Base-by-base conservation (phyloP, 345 rosid genomes). In the Euphorbia tirucalli region DNA sequence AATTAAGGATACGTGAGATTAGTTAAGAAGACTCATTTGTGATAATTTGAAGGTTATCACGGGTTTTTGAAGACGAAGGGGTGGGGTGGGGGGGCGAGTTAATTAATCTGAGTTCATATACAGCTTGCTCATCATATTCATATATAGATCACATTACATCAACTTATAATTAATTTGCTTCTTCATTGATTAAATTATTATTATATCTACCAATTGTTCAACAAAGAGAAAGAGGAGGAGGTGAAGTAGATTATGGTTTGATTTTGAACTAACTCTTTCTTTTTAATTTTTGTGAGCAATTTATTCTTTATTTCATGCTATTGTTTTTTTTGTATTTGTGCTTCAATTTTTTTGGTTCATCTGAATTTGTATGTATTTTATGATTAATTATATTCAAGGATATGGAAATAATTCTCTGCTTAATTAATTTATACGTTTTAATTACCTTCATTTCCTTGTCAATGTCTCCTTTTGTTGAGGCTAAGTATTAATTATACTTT, bases 241-340 rank as follows among this genome's bases (percentile, higher is more conserved):
- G 14, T 52, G 49, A 24, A 43, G 68, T 1, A 19, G 18, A 63
- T 39, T 28, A 41, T 28, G 7, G 35, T 43, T 64, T 48, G 11
- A n/a, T 52, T 46, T 65, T 65, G 39, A 43, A 44, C 55, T 65
- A 65, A 66, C 27, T 35, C 37, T 68, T n/a, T 28, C 43, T 65
- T 22, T 69, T 61, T 69, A 61, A 54, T 48, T 44, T 59, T 59
- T 50, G 63, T 28, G 58, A 70, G 64, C 3, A 22, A 22, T 39
- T 65, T 57, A 73, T 70, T 78, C 65, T 78, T 82, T 75, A 13
- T 57, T 65, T 65, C 48, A 41, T 41, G 68, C 25, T 44, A 46
- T 65, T 65, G 55, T 48, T 66, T 30, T 25, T 66, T 66, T 32
- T 18, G 0, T 24, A 13, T 48, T 66, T 66, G 54, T 16, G 57